A percentile compares a stretch with the other conserved stretches of the same genome.
These are phyloP conservation scores for Pachysolen tannophilus DNA, from an alignment of 805 yeast genomes.

Conservation along the genomic window DNA sequence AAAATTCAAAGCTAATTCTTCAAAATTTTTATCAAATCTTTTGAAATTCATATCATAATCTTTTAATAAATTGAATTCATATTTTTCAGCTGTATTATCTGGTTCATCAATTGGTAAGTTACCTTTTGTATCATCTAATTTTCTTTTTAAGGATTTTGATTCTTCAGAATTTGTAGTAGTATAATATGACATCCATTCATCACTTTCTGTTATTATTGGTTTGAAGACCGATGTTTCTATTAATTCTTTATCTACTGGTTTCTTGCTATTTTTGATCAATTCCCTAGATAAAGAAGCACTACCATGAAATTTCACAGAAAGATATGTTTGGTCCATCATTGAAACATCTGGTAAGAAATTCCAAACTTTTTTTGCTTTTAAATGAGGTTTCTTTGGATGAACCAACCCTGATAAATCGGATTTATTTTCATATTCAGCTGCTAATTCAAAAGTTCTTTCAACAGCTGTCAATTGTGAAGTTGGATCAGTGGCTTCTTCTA, in stretches of 20 bases:
- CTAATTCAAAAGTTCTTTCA: constrained; percentile 69
- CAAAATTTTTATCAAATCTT: constrained; percentile 34
- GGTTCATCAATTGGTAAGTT: constrained; percentile 34
- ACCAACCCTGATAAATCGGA: constrained; percentile 35
- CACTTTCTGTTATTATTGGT: constrained; percentile 65
- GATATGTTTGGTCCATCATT: constrained; percentile 73
- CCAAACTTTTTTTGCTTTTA: constrained; percentile 73
- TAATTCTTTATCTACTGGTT: constrained; percentile 23
- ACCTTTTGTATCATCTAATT: constrained; percentile 39
- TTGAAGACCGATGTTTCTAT: constrained; percentile 56
- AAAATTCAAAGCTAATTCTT: constrained; percentile 66
- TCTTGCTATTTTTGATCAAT: constrained; percentile 25
- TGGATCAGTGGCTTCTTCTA: constrained; percentile 40
- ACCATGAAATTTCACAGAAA: constrained; percentile 54
- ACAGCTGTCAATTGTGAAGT: constrained; percentile 59
- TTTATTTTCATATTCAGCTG: constrained; percentile 33
- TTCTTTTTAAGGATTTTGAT: constrained; percentile 22
- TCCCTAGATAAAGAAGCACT: constrained; percentile 41
- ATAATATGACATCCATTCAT: constrained; percentile 71
- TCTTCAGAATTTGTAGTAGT: constrained; percentile 37
- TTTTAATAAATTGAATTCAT: constrained; percentile 54
- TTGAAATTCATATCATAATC: constrained; percentile 71
- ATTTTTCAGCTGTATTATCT: constrained; percentile 35
- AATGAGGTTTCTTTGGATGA: constrained; percentile 73
- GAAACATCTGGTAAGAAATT: constrained; percentile 84